Base-by-base conservation (phyloP, 805 yeast genomes). In the Myxozyma monticola region DNA sequence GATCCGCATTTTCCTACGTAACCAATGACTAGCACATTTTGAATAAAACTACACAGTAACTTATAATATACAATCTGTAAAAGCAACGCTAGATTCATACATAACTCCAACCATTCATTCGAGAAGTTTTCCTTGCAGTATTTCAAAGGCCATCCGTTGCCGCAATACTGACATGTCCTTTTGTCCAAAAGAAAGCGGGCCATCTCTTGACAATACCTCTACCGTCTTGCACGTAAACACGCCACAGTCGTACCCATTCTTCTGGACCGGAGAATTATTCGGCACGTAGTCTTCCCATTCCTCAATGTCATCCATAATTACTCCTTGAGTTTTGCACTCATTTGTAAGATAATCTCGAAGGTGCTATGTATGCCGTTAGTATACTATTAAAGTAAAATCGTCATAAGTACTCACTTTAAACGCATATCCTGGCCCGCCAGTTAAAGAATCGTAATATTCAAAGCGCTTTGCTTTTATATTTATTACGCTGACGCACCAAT, bases 171-270 rank as follows among this genome's bases (percentile, higher is more conserved):
- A 72, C 81, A 91, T 89, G 62, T 88, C 95, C 6, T 71, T 68
- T 60, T 85, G 90, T 6, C 78, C 64, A 60, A 81, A 91, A 6
- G 67, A 62, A 34, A 87, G 68, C 0, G 74, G 74, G 22, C 66
- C 65, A 4, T 73, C 77, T 30, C 78, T 69, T 0, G 90, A 69
- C 36, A 88, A 60, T 39, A 76, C 82, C 41, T 80, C 77, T 1
- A 86, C 87, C 40, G 82, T 84, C 48, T 89, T 79, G 66, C 97
- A 85, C 2, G 95, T 78, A 63, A 90, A 93, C 1, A 91, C 95
- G 6, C 99, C 99, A 71, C 99, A 93, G 67, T 93, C 99, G 59
- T 66, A 87, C 0, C 97, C 97, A 64, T 93, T 93, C 24, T 75
- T 72, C 65, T 93, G 99, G 59, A 84, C 87, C 0, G 99, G 98